phyloP scores from a whole-genome alignment of 2,329 filamentous ascomycete genomes.

The Ophiostoma perfectum region DNA sequence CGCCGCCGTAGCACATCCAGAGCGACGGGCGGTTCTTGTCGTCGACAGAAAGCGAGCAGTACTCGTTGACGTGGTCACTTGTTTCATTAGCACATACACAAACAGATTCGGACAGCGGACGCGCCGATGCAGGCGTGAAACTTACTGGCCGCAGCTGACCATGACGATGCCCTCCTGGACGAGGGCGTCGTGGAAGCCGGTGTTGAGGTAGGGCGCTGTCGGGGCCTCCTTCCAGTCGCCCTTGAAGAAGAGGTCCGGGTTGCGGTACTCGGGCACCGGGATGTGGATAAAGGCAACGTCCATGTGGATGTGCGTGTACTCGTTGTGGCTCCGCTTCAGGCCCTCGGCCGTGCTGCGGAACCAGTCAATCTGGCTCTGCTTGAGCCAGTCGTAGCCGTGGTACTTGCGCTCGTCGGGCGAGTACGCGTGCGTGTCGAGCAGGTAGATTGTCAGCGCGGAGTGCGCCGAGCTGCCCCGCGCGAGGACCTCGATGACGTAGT shows the following conservation, averaged over 20 bases:
- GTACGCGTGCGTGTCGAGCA: conserved; percentile 89
- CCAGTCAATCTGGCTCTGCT: conserved; percentile 90
- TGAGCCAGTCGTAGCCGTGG: conserved; percentile 96
- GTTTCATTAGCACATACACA: too few species aligned
- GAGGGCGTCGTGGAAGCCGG: conserved; percentile 85
- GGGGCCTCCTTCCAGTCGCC: conserved; percentile 77
- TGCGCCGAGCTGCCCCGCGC: conserved; percentile 74
- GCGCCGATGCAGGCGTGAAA: too few species aligned
- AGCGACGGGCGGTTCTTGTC: conserved; percentile 57
- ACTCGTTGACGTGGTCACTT: conserved; percentile 88
- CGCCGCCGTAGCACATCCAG: conserved; percentile 98
- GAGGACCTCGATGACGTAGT: conserved; percentile 88
- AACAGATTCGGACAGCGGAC: too few species aligned
- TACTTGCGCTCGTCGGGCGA: conserved; percentile 83
- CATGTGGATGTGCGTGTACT: conserved; percentile 89
- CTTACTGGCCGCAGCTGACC: conserved; percentile 75
- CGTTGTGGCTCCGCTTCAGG: conserved; percentile 69
- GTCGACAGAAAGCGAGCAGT: conserved; percentile 67
- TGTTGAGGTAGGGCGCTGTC: conserved; percentile 84
- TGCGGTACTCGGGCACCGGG: conserved; percentile 80
- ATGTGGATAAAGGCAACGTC: conserved; percentile 98
- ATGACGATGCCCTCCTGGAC: conserved; percentile 79
- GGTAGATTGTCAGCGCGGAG: conserved; percentile 87
- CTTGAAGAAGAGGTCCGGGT: conserved; percentile 52
- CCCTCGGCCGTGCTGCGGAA: conserved; percentile 72